Base-by-base conservation (phyloP, 1,284 basidiomycete genomes). In the Trichosporon coremiiforme region DNA sequence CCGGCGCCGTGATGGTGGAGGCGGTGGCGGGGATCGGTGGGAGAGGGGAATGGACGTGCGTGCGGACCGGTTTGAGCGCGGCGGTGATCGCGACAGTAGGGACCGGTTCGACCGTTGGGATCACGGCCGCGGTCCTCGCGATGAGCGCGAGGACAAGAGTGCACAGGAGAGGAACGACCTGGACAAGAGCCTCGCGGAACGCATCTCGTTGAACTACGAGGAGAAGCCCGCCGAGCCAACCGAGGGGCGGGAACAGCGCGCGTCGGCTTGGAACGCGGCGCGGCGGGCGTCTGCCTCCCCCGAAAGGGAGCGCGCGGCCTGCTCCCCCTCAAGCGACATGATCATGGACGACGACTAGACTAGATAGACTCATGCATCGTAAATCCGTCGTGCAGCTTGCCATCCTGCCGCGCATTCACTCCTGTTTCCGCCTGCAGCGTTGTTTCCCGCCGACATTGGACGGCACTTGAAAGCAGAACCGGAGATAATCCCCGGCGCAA, bases 61-160 rank as follows among this genome's bases (percentile, higher is more conserved):
- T 17, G 74, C 74, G n/a, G 33, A 33, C 38, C 12, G 73, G 69
- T 60, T 64, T 70, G 38, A 66, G 65, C 22, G 17, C 17, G 22
- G 65, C 47, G 35, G 68, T 36, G 31, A 78, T 77, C 66, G 68
- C 20, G n/a, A 38, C 15, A 67, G 69, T 15, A 5, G 41, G 17
- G 66, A 72, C 22, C 10, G 65, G 36, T 50, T 79, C 65, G 80
- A 82, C 65, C 65, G 71, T 38, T 80, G 73, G 71, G 70, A 75
- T 70, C 68, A 75, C 63, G 70, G 70, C 22, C 71, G 64, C 36
- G 63, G 68, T 64, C 66, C 55, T 7, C 70, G 66, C 20, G 66
- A 70, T 17, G 70, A 69, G 10, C 68, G 65, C 15, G 57, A 29
- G n/a, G n/a, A n/a, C 12, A 64, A 35, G 4, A 41, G 47, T 6